Conservation (phyloP, 176 grass and related monocot genomes). For the Triticum dicoccoides region DNA sequence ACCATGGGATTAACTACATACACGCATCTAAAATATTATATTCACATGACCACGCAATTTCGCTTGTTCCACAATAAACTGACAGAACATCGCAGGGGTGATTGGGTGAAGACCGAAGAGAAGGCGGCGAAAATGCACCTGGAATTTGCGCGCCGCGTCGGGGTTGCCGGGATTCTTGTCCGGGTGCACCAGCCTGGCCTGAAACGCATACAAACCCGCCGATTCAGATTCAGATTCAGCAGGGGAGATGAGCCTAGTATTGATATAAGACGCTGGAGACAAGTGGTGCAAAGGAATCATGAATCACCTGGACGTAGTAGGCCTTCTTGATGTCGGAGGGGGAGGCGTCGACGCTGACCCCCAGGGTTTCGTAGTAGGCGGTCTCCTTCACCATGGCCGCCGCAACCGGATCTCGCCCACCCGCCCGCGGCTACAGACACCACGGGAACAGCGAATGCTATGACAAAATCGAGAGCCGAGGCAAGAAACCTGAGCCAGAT, state of each 20-base stretch:
- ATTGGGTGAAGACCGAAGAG: neutral
- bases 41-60: neutral
- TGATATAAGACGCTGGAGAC: neutral
- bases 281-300: conserved; percentile 1
- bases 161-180: conserved; percentile 94
- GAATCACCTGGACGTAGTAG: conserved; percentile 84
- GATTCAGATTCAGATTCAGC: conserved; percentile 15
- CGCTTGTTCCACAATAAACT: neutral
- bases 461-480: neutral
- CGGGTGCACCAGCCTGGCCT: conserved; percentile 89
- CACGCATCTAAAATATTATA: neutral
- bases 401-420: conserved; percentile 21
- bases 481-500: neutral
- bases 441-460: neutral
- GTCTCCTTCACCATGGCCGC: conserved; percentile 82
- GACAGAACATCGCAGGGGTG: neutral
- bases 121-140: conserved; percentile 34
- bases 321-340: conserved; percentile 97
- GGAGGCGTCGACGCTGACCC: conserved; percentile 75
- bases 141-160: conserved; percentile 81
- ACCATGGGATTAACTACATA: neutral
- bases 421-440: neutral
- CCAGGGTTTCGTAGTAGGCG: conserved; percentile 78
- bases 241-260: neutral
- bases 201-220: conserved; percentile 2